Base-by-base conservation (phyloP, 192 early-diverging fungal species). In the Backusella australiensis region DNA sequence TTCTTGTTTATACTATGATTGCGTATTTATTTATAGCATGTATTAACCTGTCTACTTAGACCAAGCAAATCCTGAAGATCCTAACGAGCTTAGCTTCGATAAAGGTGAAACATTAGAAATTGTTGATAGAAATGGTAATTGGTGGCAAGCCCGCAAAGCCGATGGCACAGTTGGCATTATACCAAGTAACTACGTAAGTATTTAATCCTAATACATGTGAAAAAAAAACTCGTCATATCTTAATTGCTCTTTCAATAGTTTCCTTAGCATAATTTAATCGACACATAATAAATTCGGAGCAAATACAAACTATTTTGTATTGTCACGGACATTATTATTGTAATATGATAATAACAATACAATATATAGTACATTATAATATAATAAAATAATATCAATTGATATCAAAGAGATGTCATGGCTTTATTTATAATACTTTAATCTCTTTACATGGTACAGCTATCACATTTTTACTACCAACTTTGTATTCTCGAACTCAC, bases 71-170 rank as follows among this genome's bases (percentile, higher is more conserved):
- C 89, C 91, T 0, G 93, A 94, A 65, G 97, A 98, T 82, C 91
- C 92, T 11, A 95, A 93, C 76, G 97, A 98, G 77, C 82, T 98
- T 19, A 91, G 91, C 8, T 96, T 97, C 81, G 76, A 76, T 11
- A 98, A 98, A 83, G 93, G 93, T 74, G 95, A 97, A 73, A 78
- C 91, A 9, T 81, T 98, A 83, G 93, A 95, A 41, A 91, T 98
- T 66, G 83, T 94, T 15, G 95, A 97, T 77, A 94, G 90, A 81
- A 93, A 93, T 85, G 97, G 97, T 82, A 97, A 98, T 82, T 98
- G 97, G 97, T 98, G 97, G 96, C 92, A 96, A 80, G 95, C 94
- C 68, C 90, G 90, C 72, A 92, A 91, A 80, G 79, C 88, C 36
- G 91, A 95, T 79, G 95, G 95, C 17, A 78, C 86, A 0, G 81